A percentile compares a stretch with the other conserved stretches of the same genome.
Conservation (phyloP, 2,329 filamentous ascomycete genomes). For the Ophiostoma ips region DNA sequence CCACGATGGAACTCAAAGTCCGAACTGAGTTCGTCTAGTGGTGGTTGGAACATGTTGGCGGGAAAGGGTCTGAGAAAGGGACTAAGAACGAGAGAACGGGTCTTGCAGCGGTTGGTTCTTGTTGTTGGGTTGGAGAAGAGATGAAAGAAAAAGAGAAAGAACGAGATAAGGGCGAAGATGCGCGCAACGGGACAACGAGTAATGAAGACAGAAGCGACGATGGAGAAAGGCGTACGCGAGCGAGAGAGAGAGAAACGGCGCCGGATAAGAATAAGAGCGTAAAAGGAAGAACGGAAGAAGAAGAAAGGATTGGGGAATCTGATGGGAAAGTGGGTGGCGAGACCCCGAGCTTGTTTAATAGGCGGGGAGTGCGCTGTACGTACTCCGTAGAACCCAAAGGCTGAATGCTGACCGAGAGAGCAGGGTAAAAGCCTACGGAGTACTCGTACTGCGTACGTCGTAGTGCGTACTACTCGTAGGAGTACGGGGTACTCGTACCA, state of each 20-base stretch:
- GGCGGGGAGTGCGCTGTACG: background rate
- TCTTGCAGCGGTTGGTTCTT: no score
- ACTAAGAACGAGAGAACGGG: background rate
- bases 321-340: no score
- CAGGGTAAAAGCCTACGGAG: background rate
- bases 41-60: constrained; percentile 10
- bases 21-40: background rate
- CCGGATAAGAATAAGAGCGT: no score
- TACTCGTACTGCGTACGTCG: no score
- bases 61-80: background rate
- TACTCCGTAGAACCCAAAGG: background rate
- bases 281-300: no score
- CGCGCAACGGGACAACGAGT: no score
- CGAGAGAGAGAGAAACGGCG: no score
- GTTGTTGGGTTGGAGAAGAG: background rate
- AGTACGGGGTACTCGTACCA: background rate
- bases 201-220: no score
- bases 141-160: background rate
- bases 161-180: background rate
- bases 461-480: no score
- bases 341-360: no score
- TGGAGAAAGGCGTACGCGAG: no score
- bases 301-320: no score
- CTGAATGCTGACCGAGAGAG: background rate
- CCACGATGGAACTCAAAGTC: constrained; percentile 23